Base-by-base conservation (phyloP, 1,139 yeast genomes). In the Fermentozyma sake region DNA sequence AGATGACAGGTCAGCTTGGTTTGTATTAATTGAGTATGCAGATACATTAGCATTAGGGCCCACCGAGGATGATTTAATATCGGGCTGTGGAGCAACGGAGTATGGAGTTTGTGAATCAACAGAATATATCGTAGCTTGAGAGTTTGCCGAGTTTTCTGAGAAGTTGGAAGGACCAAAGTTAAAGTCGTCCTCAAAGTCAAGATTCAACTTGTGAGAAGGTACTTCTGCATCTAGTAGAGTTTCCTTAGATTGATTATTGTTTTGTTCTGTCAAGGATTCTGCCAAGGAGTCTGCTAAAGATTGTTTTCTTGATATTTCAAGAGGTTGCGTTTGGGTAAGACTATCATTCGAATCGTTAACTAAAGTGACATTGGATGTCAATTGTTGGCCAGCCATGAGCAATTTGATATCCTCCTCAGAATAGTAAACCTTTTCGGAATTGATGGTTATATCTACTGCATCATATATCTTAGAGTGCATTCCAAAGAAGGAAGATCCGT, bases 401-500 rank as follows among this genome's bases (percentile, higher is more conserved):
- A 52, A 35, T 14, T 51, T 47, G 7, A 65, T 37, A 31, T 64
- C 69, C 21, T 58, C 56, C 13, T 46, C 43, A 4, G 61, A 48
- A 43, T 64, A 64, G 47, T 51, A 63, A 12, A 37, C 24, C 36
- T 58, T 58, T 14, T 44, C 52, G 10, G 46, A 33, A 15, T 42
- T 41, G 13, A 48, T 29, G 19, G 38, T 38, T 24, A 49, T 35
- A 25, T 50, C 46, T 13, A 57, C 50, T 2, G 64, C 60, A 32
- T 60, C 65, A 31, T 57, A 54, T 12, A 64, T 55, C 50, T 57
- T 55, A 20, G 67, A 56, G 43, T 76, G 82, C 8, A 74, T 56
- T 1, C 82, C 81, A 29, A 76, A 56, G 51, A 65, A 74, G 4
- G 77, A 65, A 7, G 69, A 57, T 0, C 72, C 70, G 46, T 76